A percentile compares a stretch with the other conserved stretches of the same genome.
Evolutionary conservation across 2,329 filamentous ascomycete genomes (phyloP).

Genomic region (Aspergillus caelatus): DNA sequence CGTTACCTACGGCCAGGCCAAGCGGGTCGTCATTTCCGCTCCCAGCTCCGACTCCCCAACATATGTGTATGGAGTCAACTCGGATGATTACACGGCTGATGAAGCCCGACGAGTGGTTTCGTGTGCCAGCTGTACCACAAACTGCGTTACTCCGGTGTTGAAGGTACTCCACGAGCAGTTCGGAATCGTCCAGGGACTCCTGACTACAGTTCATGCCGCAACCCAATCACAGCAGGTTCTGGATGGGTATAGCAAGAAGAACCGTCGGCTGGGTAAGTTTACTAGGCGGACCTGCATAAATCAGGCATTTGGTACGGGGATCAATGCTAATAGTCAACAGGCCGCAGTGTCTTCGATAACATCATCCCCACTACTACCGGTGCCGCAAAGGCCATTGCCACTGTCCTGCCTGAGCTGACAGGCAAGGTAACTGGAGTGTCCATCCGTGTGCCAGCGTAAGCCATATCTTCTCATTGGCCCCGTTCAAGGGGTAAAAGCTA

Average conservation of each 20-base stretch:
- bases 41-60: conserved; percentile 71
- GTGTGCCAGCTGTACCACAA: not conserved
- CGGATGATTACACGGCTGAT: conserved; percentile 24
- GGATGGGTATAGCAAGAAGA: conserved; percentile 40
- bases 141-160: not conserved
- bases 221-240: conserved; percentile 37
- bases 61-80: conserved; percentile 38
- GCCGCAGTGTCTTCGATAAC: conserved; percentile 91
- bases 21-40: conserved; percentile 73
- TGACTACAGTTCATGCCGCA: conserved; percentile 36
- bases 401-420: conserved; percentile 89
- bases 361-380: conserved; percentile 94
- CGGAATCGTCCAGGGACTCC: conserved; percentile 33
- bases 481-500: not conserved
- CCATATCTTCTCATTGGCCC: not conserved
- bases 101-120: conserved; percentile 12
- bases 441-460: conserved; percentile 82
- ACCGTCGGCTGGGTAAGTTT: conserved; percentile 30
- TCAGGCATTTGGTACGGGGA: not conserved
- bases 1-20: conserved; percentile 77
- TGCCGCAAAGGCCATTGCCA: conserved; percentile 94
- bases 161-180: conserved; percentile 21
- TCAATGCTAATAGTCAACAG: conserved; percentile 37
- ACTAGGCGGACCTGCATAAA: not conserved
- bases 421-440: conserved; percentile 96